Base-by-base conservation (phyloP, 2,329 filamentous ascomycete genomes). In the Xylaria sp. region DNA sequence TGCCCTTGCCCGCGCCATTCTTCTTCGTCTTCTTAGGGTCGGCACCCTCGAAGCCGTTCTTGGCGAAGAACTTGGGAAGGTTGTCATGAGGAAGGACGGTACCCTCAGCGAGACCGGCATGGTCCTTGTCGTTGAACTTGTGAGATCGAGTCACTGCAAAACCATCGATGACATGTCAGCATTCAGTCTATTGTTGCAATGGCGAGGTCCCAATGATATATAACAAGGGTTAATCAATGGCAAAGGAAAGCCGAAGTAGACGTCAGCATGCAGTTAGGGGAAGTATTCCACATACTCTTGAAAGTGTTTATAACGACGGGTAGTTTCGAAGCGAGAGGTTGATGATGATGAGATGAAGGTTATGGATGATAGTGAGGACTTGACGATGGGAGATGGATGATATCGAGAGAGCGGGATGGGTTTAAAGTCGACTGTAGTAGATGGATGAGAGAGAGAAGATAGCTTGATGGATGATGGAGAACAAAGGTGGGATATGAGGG, bases 1-100 rank as follows among this genome's bases (percentile, higher is more conserved):
- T 98, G 79, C 92, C 94, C 82, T 93, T 94, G 75, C 95, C 95
- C 75, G 89, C 92, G 72, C 95, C 95, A 78, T 97, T 93, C 86
- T 99, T 99, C 90, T 99, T 99, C 80, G 92, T 91, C 87, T 97
- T 96, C 82, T 93, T 94, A 70, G 96, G 95, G 79, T 97, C 93
- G 75, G 87, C 86, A 78, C 94, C 94, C 76, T 89, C 85, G 79
- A 92, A 91, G 74, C 95, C 95, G 70, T 89, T 84, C 85, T 98
- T 98, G 82, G 89, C 94, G 81, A 98, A 98, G 89, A 92, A 98
- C 79, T 94, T 93, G 78, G 96, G 95, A 34, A 97, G 84, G 77
- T 91, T 88, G 75, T 96, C 92, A 73, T 92, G 87, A 65, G 89
- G 85, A 61, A 86, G 81, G 70, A 89, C 90, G 67, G 89, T 90